Evolutionary conservation across 768 basidiomycete genomes (phyloP).

Genomic region (Paxillus involutus): DNA sequence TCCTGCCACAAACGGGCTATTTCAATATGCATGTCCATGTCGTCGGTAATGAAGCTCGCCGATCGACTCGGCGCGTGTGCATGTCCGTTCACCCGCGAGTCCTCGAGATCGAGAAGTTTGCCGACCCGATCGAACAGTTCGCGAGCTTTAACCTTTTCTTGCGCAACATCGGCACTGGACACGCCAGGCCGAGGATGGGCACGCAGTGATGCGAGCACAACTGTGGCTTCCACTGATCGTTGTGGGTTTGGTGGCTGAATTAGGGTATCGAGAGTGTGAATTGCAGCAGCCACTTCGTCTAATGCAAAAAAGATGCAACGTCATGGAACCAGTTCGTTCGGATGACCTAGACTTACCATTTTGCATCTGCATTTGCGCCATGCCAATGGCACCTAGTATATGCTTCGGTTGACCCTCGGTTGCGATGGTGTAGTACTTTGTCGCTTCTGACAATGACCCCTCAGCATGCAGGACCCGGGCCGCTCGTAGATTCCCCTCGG

Average conservation of each 20-base stretch:
- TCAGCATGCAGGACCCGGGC: constrained; percentile 80
- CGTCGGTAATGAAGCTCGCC: constrained; percentile 62
- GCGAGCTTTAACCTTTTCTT: constrained; percentile 73
- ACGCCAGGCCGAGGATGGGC: constrained; percentile 79
- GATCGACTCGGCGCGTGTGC: constrained; percentile 30
- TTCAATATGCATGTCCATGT: constrained; percentile 88
- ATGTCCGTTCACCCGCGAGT: constrained; percentile 45
- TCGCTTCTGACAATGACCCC: constrained; percentile 62
- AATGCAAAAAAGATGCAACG: neutral
- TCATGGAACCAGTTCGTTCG: neutral
- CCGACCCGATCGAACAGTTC: constrained; percentile 78
- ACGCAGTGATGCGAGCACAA: constrained; percentile 88
- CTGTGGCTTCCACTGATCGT: constrained; percentile 78
- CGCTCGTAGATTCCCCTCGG: constrained; percentile 84
- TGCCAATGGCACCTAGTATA: constrained; percentile 76
- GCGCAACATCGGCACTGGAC: constrained; percentile 65
- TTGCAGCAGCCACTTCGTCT: constrained; percentile 85
- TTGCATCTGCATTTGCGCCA: constrained; percentile 85
- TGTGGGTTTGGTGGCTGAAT: constrained; percentile 65
- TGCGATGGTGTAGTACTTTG: constrained; percentile 66
- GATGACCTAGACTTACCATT: constrained; percentile 54
- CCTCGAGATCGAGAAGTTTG: constrained; percentile 68
- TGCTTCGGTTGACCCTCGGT: constrained; percentile 72
- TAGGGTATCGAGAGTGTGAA: constrained; percentile 80
- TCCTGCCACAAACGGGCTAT: constrained; percentile 88